Conservation (phyloP, 257 asterid species). For the Solanum pimpinellifolium region DNA sequence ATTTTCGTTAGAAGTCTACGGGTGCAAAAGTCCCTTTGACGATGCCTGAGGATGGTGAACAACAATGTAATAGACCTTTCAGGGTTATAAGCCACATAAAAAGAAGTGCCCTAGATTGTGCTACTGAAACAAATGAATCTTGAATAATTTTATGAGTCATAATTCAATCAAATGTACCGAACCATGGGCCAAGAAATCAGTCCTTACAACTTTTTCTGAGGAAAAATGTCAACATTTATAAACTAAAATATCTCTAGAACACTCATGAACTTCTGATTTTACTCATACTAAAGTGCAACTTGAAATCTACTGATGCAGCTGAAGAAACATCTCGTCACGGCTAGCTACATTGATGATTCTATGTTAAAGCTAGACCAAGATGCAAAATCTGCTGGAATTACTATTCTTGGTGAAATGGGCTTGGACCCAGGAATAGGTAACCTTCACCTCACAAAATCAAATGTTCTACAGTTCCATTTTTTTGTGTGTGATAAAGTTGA, state of each 20-base stretch:
- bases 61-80: neutral
- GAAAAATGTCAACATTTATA: neutral
- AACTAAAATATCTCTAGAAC: neutral
- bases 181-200: neutral
- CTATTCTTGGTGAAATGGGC: slow-evolving; percentile 96
- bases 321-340: slow-evolving; percentile 76
- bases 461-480: neutral
- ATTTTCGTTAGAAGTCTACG: neutral
- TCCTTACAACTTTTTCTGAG: neutral
- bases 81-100: neutral
- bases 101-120: neutral
- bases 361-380: slow-evolving; percentile 67
- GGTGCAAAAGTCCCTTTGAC: neutral
- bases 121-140: neutral
- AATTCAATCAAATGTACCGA: neutral
- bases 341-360: slow-evolving; percentile 90
- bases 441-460: neutral
- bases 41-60: neutral
- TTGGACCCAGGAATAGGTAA: slow-evolving; percentile 99
- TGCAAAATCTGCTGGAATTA: slow-evolving; percentile 60
- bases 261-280: neutral
- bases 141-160: neutral
- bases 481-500: neutral
- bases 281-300: neutral
- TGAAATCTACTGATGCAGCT: slow-evolving; percentile 34